Evolutionary conservation across 306 rosid species (phyloP).

Genomic region (Clitoria ternatea): DNA sequence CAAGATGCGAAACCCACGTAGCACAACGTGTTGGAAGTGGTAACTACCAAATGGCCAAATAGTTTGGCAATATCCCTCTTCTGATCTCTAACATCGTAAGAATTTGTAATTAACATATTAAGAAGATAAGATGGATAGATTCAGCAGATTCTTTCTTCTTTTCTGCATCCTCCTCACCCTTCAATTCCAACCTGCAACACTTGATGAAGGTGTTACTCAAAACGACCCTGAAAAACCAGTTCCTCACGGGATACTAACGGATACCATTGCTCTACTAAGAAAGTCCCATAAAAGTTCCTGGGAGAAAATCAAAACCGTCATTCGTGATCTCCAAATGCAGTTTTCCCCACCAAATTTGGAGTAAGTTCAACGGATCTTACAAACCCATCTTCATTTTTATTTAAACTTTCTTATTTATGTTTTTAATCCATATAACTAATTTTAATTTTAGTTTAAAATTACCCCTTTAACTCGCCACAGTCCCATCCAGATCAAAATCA

Average conservation of each 20-base stretch:
- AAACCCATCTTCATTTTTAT: neutral
- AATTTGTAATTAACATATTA: neutral
- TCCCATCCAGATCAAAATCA: too few relatives aligned
- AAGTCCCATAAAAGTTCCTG: conserved; percentile 47
- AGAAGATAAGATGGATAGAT: conserved; percentile 48
- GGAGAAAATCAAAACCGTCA: conserved; percentile 45
- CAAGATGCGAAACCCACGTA: conserved; percentile 42
- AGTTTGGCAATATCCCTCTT: neutral
- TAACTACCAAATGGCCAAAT: neutral
- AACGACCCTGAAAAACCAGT: conserved; percentile 31
- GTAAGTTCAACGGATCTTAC: conserved; percentile 29
- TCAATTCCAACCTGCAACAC: conserved; percentile 30
- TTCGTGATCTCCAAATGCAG: conserved; percentile 46
- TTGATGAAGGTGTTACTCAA: conserved; percentile 32
- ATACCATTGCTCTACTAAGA: conserved; percentile 40
- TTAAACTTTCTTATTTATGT: too few relatives aligned
- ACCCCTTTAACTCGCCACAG: too few relatives aligned
- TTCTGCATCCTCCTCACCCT: conserved; percentile 30
- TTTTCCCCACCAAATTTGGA: conserved; percentile 54
- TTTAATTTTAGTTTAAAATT: too few relatives aligned
- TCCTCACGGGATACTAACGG: conserved; percentile 29
- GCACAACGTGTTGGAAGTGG: conserved; percentile 16
- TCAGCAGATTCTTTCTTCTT: conserved; percentile 38
- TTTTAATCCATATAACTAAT: too few relatives aligned
- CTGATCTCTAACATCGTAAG: neutral